These are phyloP conservation scores for Malus hybrid DNA, from an alignment of 331 rosid species.

Conservation along the genomic window DNA sequence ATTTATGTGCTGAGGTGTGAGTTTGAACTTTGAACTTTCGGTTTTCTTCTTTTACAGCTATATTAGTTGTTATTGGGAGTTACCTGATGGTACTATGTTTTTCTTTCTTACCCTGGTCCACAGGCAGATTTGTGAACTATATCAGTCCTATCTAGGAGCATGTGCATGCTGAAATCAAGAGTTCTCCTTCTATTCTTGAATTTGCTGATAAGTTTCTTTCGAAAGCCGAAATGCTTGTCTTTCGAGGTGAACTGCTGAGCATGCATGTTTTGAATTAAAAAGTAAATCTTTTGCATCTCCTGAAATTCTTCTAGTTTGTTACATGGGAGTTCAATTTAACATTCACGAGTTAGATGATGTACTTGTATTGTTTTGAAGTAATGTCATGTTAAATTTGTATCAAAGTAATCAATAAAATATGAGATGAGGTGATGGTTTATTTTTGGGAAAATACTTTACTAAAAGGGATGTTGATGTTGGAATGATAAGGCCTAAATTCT, in stretches of 20 bases:
- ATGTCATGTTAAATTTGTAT: conserved; percentile 11
- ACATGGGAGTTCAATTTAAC: background rate
- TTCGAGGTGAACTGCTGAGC: conserved; percentile 14
- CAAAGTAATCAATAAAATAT: background rate
- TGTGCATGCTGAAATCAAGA: conserved; percentile 2
- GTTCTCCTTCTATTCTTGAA: conserved; percentile 2
- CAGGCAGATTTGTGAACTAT: conserved; percentile 55
- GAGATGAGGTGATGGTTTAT: background rate
- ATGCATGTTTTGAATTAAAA: conserved; percentile 14
- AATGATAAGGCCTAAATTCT: background rate
- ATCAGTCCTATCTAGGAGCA: conserved; percentile 48
- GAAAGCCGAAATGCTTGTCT: conserved; percentile 11
- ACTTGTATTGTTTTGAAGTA: conserved; percentile 9
- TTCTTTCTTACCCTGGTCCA: background rate
- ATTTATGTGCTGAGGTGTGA: background rate
- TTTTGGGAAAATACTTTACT: background rate
- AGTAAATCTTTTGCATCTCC: conserved; percentile 11
- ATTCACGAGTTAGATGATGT: conserved; percentile 13
- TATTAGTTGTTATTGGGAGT: background rate
- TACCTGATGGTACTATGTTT: background rate
- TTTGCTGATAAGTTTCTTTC: background rate
- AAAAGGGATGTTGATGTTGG: background rate
- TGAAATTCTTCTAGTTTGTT: conserved; percentile 8
- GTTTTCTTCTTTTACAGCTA: background rate
- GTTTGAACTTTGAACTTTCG: background rate